Conservation (phyloP, 108 stramenopile species). For the Stephanodiscus triporus region DNA sequence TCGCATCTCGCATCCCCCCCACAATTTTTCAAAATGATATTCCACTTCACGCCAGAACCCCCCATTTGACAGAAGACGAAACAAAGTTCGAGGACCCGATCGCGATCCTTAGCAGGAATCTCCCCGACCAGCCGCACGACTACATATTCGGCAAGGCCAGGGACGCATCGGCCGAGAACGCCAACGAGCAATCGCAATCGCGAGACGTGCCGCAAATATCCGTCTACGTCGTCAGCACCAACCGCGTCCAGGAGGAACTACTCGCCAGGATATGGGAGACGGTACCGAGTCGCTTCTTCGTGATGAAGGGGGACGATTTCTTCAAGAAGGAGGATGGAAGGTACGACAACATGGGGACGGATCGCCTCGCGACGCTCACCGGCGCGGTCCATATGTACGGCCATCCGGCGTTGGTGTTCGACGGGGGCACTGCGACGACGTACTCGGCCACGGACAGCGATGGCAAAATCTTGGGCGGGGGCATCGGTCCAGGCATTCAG, state of each 20-base stretch:
- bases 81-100: constrained; percentile 4
- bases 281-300: constrained; percentile 56
- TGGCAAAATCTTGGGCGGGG: constrained; percentile 75
- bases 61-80: constrained; percentile 26
- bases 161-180: constrained; percentile 28
- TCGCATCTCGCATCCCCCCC: neutral
- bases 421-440: constrained; percentile 77
- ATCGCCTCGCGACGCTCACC: constrained; percentile 58
- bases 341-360: constrained; percentile 74
- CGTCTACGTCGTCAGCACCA: constrained; percentile 70
- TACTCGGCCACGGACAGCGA: constrained; percentile 63
- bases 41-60: constrained; percentile 14
- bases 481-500: constrained; percentile 65
- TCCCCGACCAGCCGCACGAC: constrained; percentile 45
- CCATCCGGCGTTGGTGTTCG: constrained; percentile 63
- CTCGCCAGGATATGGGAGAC: constrained; percentile 46
- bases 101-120: constrained; percentile 25
- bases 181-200: constrained; percentile 9
- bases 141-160: constrained; percentile 36
- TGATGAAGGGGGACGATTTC: constrained; percentile 65
- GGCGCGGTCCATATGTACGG: constrained; percentile 58
- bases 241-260: constrained; percentile 35
- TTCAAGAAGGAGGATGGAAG: constrained; percentile 59
- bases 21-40: neutral
- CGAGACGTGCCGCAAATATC: constrained; percentile 30